Evolutionary conservation across 768 basidiomycete species (phyloP).

Genomic region (Phallus indusiatus): DNA sequence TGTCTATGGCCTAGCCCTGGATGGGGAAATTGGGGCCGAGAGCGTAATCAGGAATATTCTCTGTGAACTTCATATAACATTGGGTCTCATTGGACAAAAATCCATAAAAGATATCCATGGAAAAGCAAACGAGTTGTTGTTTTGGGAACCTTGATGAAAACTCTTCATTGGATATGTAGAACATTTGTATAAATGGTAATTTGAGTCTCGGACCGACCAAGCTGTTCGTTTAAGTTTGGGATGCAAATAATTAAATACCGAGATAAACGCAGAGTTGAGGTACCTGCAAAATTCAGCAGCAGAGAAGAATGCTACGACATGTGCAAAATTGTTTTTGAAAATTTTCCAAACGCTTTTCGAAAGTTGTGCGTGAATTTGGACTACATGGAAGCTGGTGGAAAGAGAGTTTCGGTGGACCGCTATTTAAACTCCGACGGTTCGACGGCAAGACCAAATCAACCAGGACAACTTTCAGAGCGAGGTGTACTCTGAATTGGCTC

Average conservation of each 20-base stretch:
- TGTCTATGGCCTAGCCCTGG: conserved; percentile 63
- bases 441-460: background rate
- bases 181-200: background rate
- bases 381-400: background rate
- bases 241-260: no score
- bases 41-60: conserved; percentile 60
- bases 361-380: no score
- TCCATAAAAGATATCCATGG: conserved; percentile 54
- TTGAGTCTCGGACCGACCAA: no score
- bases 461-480: background rate
- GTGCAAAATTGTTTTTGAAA: no score
- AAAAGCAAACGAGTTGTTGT: conserved; percentile 41
- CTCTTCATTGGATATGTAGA: background rate
- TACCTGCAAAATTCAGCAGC: no score
- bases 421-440: background rate
- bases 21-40: conserved; percentile 65
- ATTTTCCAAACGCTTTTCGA: no score
- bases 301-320: no score
- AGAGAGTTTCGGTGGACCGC: background rate
- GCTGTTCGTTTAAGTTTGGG: no score
- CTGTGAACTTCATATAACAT: conserved; percentile 56
- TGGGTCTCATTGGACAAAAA: conserved; percentile 54
- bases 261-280: no score
- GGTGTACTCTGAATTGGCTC: background rate
- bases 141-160: background rate